Conservation (phyloP, 352 stramenopile genomes). For the Phytopythium helicoides region DNA sequence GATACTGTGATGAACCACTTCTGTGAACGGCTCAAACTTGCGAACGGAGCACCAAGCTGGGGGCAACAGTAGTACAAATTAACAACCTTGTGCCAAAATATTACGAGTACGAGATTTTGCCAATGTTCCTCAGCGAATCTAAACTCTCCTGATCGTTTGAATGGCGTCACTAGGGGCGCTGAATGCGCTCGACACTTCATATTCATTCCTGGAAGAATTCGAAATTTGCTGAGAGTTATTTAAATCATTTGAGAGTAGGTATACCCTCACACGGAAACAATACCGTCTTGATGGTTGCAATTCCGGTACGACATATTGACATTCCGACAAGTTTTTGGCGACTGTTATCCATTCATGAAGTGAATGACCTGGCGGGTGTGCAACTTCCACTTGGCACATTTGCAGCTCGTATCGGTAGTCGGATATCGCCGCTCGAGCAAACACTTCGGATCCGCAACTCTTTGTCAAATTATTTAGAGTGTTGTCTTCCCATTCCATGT, state of each 20-base stretch:
- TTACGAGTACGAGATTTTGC: no score
- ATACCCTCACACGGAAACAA: slow-evolving; percentile 20
- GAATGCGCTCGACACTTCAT: slow-evolving; percentile 10
- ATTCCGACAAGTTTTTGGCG: slow-evolving; percentile 5
- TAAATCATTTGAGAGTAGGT: neutral
- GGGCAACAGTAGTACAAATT: no score
- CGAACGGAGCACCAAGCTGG: no score
- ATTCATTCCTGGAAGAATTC: neutral
- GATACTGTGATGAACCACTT: slow-evolving; percentile 42
- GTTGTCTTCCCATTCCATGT: slow-evolving; percentile 15
- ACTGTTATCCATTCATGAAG: slow-evolving; percentile 9
- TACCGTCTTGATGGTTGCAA: slow-evolving; percentile 20
- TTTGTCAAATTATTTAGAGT: neutral
- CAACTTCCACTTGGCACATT: slow-evolving; percentile 14
- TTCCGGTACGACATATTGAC: slow-evolving; percentile 6
- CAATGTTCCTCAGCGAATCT: no score
- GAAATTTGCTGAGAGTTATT: neutral
- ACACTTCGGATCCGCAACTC: neutral
- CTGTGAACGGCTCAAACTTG: slow-evolving; percentile 11
- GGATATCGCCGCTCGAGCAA: no score
- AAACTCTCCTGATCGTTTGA: slow-evolving; percentile 26
- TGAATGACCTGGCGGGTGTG: neutral
- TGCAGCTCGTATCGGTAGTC: slow-evolving; percentile 21
- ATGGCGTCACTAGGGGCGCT: slow-evolving; percentile 15
- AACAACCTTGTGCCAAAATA: slow-evolving; percentile 1